Evolutionary conservation across 148 eudicot species (phyloP).

Genomic region (Chenopodium formosanum): DNA sequence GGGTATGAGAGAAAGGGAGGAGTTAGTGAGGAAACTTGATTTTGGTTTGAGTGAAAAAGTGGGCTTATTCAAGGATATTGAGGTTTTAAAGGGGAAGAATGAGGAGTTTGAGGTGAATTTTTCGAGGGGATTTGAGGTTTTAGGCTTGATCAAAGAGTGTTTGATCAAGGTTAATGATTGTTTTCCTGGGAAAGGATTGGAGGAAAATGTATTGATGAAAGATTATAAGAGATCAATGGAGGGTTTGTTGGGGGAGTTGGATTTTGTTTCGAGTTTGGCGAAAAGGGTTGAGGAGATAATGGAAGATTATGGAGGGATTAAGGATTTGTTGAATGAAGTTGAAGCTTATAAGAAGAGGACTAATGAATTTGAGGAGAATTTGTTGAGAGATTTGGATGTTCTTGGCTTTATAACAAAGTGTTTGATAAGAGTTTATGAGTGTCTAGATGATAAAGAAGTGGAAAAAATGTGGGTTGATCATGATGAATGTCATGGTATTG

Average conservation of each 20-base stretch:
- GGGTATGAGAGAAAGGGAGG: constrained; percentile 34
- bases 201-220: constrained; percentile 10
- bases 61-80: constrained; percentile 26
- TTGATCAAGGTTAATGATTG: constrained; percentile 33
- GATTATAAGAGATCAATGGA: constrained; percentile 10
- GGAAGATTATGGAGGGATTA: constrained; percentile 20
- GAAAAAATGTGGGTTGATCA: constrained; percentile 3
- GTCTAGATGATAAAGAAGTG: constrained; percentile 20
- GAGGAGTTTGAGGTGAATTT: constrained; percentile 27
- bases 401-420: constrained; percentile 24
- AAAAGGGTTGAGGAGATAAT: constrained; percentile 28
- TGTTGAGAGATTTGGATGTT: constrained; percentile 8
- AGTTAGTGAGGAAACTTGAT: constrained; percentile 33
- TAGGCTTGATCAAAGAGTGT: constrained; percentile 35
- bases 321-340: constrained; percentile 17
- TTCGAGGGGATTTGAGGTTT: constrained; percentile 7
- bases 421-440: constrained; percentile 35
- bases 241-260: constrained; percentile 22
- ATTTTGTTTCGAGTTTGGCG: constrained; percentile 24
- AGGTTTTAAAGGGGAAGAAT: constrained; percentile 22
- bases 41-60: constrained; percentile 29
- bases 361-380: constrained; percentile 18
- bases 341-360: constrained; percentile 30
- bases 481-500: constrained; percentile 21
- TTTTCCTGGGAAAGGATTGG: constrained; percentile 19